Evolutionary conservation across 495 filamentous ascomycete genomes (phyloP).

Genomic region (Parathielavia appendiculata): DNA sequence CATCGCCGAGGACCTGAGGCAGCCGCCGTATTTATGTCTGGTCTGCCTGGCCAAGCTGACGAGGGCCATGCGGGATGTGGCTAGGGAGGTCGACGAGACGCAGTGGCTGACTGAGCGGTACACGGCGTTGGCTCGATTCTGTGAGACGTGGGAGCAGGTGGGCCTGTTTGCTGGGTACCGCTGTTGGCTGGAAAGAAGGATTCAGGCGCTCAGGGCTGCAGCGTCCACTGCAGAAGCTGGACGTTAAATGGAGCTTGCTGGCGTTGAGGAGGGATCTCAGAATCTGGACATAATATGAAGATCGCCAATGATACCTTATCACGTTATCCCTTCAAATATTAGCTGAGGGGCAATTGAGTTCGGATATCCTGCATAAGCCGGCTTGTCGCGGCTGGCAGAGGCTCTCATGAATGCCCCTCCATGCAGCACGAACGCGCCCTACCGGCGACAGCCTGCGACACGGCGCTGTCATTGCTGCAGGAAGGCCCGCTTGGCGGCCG

Average conservation of each 20-base stretch:
- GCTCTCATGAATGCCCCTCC: neutral
- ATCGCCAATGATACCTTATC: too few species aligned
- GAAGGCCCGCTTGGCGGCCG: neutral
- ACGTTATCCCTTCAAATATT: too few species aligned
- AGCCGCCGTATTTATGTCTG: slow-evolving; percentile 64
- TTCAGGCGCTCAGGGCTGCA: slow-evolving; percentile 7
- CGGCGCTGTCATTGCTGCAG: neutral
- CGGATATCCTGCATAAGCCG: neutral
- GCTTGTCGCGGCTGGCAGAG: slow-evolving; percentile 12
- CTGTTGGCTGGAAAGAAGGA: slow-evolving; percentile 36
- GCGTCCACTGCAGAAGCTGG: too few species aligned
- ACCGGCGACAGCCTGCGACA: neutral
- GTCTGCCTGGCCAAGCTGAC: slow-evolving; percentile 55
- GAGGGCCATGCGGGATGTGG: slow-evolving; percentile 20
- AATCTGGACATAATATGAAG: too few species aligned
- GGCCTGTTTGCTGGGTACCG: slow-evolving; percentile 41
- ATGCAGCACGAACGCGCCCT: slow-evolving; percentile 5
- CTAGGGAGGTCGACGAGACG: slow-evolving; percentile 13
- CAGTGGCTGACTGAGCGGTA: slow-evolving; percentile 39
- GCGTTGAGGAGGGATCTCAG: too few species aligned
- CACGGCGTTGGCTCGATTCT: slow-evolving; percentile 41
- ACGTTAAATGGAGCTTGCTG: too few species aligned
- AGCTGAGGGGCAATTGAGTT: too few species aligned
- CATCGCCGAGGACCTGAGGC: slow-evolving; percentile 57
- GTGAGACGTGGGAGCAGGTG: slow-evolving; percentile 34